phyloP scores from a whole-genome alignment of 805 yeast genomes.

The Hermanozyma aechmeae region DNA sequence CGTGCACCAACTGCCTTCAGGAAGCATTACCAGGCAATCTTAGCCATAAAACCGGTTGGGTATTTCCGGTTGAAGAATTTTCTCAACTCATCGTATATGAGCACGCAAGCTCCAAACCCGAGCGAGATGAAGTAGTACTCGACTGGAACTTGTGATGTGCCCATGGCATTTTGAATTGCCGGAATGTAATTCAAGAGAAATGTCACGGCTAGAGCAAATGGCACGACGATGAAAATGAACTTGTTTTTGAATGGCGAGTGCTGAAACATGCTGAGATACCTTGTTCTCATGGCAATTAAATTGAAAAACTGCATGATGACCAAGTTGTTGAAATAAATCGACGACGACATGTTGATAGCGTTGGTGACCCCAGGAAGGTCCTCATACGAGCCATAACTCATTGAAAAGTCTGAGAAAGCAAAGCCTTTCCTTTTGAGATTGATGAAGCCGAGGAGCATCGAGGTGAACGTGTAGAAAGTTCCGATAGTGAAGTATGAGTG shows the following conservation, averaged over 20 bases:
- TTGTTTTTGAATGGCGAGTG: slow-evolving; percentile 28
- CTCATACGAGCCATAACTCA: slow-evolving; percentile 25
- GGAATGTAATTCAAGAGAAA: slow-evolving; percentile 36
- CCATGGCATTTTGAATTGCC: slow-evolving; percentile 24
- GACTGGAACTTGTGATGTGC: slow-evolving; percentile 31
- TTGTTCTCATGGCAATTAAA: slow-evolving; percentile 32
- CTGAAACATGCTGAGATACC: slow-evolving; percentile 33
- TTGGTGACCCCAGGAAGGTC: slow-evolving; percentile 13
- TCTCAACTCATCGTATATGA: slow-evolving; percentile 34
- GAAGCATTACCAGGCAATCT: slow-evolving; percentile 29
- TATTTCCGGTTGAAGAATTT: slow-evolving; percentile 25
- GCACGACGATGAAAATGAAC: slow-evolving; percentile 22
- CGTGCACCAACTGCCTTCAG: too few species aligned
- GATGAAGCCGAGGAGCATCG: slow-evolving; percentile 31
- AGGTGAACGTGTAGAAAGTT: slow-evolving; percentile 28
- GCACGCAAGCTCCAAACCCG: slow-evolving; percentile 33
- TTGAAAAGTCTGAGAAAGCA: slow-evolving; percentile 21
- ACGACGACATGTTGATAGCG: slow-evolving; percentile 24
- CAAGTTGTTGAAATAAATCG: slow-evolving; percentile 38
- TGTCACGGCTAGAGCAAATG: slow-evolving; percentile 27
- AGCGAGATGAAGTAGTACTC: slow-evolving; percentile 37
- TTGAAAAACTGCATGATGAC: slow-evolving; percentile 41
- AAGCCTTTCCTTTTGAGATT: slow-evolving; percentile 27
- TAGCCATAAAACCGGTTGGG: slow-evolving; percentile 30
- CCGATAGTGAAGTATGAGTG: slow-evolving; percentile 39